Conservation (phyloP, 441 rosid genomes). For the Kokia cookei region DNA sequence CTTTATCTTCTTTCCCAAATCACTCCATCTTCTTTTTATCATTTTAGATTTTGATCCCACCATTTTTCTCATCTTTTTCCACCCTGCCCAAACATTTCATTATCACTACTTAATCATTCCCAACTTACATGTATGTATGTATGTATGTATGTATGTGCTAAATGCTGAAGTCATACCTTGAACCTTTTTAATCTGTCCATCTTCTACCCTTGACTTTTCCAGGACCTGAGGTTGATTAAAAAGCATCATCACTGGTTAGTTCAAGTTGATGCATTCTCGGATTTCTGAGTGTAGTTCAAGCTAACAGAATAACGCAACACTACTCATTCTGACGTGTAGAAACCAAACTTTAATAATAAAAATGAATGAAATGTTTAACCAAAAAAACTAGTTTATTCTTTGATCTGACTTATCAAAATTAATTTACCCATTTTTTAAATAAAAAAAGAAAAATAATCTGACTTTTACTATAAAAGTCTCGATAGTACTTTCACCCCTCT, state of each 20-base stretch:
- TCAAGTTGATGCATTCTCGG: background rate
- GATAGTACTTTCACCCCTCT: too few species aligned
- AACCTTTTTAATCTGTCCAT: conserved; percentile 16
- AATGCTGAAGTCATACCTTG: conserved; percentile 32
- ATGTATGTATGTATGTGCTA: background rate
- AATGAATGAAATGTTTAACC: too few species aligned
- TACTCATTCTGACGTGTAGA: too few species aligned
- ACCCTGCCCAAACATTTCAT: conserved; percentile 20
- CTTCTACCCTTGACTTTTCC: conserved; percentile 29
- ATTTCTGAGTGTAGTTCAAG: background rate
- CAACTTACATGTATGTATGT: background rate
- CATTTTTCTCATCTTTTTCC: conserved; percentile 29
- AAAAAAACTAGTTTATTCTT: rapidly evolving
- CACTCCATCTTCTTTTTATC: conserved; percentile 40
- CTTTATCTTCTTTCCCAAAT: conserved; percentile 44
- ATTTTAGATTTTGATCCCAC: conserved; percentile 34
- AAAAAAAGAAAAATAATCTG: too few species aligned
- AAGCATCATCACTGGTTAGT: conserved; percentile 3
- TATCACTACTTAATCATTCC: too few species aligned
- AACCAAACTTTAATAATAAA: too few species aligned
- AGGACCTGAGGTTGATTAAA: conserved; percentile 45
- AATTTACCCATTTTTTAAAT: too few species aligned
- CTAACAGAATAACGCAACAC: too few species aligned
- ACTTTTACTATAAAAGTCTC: too few species aligned
- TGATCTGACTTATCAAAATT: too few species aligned